phyloP scores from a whole-genome alignment of 331 rosid species.

The Erythrophleum ivorense region DNA sequence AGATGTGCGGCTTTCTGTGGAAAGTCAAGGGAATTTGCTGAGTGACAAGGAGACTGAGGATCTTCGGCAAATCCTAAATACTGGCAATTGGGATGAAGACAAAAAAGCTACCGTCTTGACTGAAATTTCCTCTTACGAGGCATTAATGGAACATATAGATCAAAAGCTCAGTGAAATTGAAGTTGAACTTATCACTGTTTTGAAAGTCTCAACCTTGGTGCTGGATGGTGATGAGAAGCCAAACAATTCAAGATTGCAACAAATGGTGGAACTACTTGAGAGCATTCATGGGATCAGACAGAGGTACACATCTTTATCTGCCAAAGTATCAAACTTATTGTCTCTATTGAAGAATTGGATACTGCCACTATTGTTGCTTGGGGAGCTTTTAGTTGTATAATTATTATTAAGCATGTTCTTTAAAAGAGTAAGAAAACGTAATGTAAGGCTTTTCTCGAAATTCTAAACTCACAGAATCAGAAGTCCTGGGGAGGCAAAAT shows the following conservation, averaged over 20 bases:
- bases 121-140: slow-evolving; percentile 61
- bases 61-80: slow-evolving; percentile 32
- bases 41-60: slow-evolving; percentile 48
- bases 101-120: slow-evolving; percentile 44
- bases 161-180: slow-evolving; percentile 70
- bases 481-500: slow-evolving; percentile 49
- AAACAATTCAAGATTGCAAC: slow-evolving; percentile 66
- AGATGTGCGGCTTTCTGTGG: slow-evolving; percentile 45
- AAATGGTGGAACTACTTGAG: slow-evolving; percentile 74
- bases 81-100: slow-evolving; percentile 43
- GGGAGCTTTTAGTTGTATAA: slow-evolving; percentile 7
- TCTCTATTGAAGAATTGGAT: slow-evolving; percentile 23
- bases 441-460: slow-evolving; percentile 7
- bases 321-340: slow-evolving; percentile 5
- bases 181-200: slow-evolving; percentile 66
- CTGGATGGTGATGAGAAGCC: slow-evolving; percentile 59
- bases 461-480: slow-evolving; percentile 54
- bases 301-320: slow-evolving; percentile 54
- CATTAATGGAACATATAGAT: slow-evolving; percentile 69
- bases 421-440: neutral
- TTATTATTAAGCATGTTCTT: neutral
- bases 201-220: slow-evolving; percentile 67
- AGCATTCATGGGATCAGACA: slow-evolving; percentile 60
- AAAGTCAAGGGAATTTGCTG: slow-evolving; percentile 42
- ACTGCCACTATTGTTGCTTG: slow-evolving; percentile 3